Evolutionary conservation across 73 alveolate species (phyloP), one percentile per base, ranked within the genome.

Genomic region (Urostyla sp.): DNA sequence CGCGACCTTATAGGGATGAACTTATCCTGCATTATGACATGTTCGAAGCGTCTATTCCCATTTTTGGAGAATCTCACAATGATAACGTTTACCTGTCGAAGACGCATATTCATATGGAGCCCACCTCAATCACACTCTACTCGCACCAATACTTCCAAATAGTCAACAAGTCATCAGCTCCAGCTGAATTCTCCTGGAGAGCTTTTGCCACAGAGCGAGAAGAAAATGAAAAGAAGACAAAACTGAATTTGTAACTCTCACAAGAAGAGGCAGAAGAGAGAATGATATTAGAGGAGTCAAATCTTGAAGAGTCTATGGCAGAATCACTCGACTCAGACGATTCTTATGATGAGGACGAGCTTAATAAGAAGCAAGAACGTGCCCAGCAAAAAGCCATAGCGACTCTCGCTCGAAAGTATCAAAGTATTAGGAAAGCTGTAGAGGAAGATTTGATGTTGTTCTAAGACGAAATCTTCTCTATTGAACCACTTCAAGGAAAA

Each of bases 171-270:
- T 88, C 98, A 35, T 96, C 96, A 35, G 99, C 97, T 38, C 99
- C 99, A 10, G 98, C 96, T 55, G 99, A 98, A 66, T 98, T 95
- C 84, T 98, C 97, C 51, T 98, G 99, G 99, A 93, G 99, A 63
- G 99, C 99, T 44, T 98, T 98, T 88, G 99, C 98, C 21, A 94
- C 99, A 30, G 98, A 96, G 74, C 94, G 93, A 61, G 99, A 97
- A 76, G 99, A 98, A 85, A 90, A 97, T 80, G 98, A 94, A 75
- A 96, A 97, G 89, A 97, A 97, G 59, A 90, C 92, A 58, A 92
- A 95, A 83, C 96, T 97, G 6, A 88, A 92, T 45, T 84, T 85
- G 46, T 94, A 97, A 74, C 90, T 97, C 60, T 91, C 93, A 45
- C 94, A 97, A 53, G 99, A 97, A 87, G 99, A 97, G 72, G 98